Conservation (phyloP, 208 protist species). For the Endotrypanum monterogeii region DNA sequence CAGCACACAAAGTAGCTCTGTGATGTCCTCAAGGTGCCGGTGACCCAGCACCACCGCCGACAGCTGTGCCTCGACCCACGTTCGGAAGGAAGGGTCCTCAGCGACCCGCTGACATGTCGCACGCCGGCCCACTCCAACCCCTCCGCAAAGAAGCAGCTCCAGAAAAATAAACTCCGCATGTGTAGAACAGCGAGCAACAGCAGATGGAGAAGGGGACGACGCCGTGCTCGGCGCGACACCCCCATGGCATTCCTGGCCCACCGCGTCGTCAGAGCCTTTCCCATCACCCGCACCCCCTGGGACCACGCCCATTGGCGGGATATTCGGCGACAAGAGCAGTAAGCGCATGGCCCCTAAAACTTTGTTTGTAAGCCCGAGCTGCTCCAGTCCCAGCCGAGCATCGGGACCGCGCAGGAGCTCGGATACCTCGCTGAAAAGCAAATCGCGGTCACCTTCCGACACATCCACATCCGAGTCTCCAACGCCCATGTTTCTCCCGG, state of each 20-base stretch:
- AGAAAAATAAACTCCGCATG: conserved; percentile 21
- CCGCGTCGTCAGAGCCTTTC: not conserved
- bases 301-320: not conserved
- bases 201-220: not conserved
- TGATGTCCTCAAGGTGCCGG: conserved; percentile 18
- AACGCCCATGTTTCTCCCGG: not conserved
- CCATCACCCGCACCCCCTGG: not conserved
- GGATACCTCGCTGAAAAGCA: conserved; percentile 55
- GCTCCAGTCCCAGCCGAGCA: conserved; percentile 42
- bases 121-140: conserved; percentile 23
- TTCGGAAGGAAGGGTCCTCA: conserved; percentile 36
- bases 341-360: conserved; percentile 34
- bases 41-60: conserved; percentile 38
- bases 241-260: not conserved
- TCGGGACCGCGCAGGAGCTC: conserved; percentile 51
- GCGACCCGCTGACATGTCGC: conserved; percentile 33
- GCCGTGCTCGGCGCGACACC: not conserved
- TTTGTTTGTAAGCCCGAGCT: conserved; percentile 38
- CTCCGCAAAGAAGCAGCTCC: conserved; percentile 45
- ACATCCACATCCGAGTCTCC: not conserved
- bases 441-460: conserved; percentile 21
- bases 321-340: conserved; percentile 16
- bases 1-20: conserved; percentile 45
- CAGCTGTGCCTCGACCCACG: conserved; percentile 31
- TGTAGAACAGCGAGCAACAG: not conserved